Base-by-base conservation (phyloP, 306 rosid species). In the Albizia julibrissin region DNA sequence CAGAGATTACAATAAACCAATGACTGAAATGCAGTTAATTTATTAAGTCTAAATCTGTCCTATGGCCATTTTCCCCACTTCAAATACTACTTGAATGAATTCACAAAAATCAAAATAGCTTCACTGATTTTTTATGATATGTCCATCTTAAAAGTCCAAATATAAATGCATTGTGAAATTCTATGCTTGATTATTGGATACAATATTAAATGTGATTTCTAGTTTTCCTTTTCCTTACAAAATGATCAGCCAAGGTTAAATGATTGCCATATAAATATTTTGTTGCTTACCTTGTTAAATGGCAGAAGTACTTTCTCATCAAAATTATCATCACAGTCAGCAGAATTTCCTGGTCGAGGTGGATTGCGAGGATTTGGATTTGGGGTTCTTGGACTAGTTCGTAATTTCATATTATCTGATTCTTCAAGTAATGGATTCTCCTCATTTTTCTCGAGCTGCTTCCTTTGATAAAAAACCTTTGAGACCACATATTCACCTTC, bases 401-500 rank as follows among this genome's bases (percentile, higher is more conserved):
- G 87, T 27, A 2, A 86, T 29, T 80, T 54, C 44, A 74, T 62
- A 71, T 50, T 69, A 69, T 87, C 91, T 37, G 84, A 52, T 62
- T 87, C 89, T 86, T 88, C 92, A 84, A 75, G 77, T 50, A 84
- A 79, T 50, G 71, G 72, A 66, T 65, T 81, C 59, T 86, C 85
- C 69, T 81, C 92, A 39, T 72, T 83, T 75, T 84, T 87, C 64
- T 85, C 92, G 66, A 72, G 29, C 78, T 87, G 85, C 88, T 94
- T 92, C 31, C 61, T 91, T 68, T 82, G 92, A 82, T 88, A 85
- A 77, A 74, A 85, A 33, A 95, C 78, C 84, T 91, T 95, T 2
- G 99, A 93, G 52, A 95, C 94, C 69, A 95, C 98, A 74, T 85
- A 93, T 71, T 92, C 93, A 0, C 92, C 96, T 44, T 89, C 92